A percentile compares a stretch with the other conserved stretches of the same genome.
Conservation (phyloP, 306 rosid genomes). For the Acmispon strigosus region DNA sequence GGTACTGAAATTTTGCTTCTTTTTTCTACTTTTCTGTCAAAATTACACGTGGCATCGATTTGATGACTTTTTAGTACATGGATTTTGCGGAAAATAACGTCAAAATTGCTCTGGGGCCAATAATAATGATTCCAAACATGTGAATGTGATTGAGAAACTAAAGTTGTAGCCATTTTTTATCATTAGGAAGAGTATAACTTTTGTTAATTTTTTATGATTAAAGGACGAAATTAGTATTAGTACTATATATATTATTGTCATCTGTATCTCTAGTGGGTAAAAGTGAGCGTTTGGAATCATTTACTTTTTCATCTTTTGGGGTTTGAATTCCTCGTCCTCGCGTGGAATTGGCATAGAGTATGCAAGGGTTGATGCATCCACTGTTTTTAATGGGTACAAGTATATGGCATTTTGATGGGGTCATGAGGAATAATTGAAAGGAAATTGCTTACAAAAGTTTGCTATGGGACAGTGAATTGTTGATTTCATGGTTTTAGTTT, state of each 20-base stretch:
- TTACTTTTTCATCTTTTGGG: neutral
- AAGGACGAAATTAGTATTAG: neutral
- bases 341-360: neutral
- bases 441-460: neutral
- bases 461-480: neutral
- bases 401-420: neutral
- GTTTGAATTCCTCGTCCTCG: neutral
- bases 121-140: neutral
- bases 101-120: too few species aligned
- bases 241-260: neutral
- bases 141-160: neutral
- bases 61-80: neutral
- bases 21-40: neutral
- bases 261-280: neutral
- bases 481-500: neutral
- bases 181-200: neutral
- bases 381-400: neutral
- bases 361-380: neutral
- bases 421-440: neutral
- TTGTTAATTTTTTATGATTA: too few species aligned
- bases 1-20: slow-evolving; percentile 23
- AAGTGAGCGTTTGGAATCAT: neutral
- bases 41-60: neutral
- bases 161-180: too few species aligned
- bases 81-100: neutral